These are phyloP conservation scores for Glebionis coronaria DNA, from an alignment of 129 eudicot genomes.

Conservation along the genomic window DNA sequence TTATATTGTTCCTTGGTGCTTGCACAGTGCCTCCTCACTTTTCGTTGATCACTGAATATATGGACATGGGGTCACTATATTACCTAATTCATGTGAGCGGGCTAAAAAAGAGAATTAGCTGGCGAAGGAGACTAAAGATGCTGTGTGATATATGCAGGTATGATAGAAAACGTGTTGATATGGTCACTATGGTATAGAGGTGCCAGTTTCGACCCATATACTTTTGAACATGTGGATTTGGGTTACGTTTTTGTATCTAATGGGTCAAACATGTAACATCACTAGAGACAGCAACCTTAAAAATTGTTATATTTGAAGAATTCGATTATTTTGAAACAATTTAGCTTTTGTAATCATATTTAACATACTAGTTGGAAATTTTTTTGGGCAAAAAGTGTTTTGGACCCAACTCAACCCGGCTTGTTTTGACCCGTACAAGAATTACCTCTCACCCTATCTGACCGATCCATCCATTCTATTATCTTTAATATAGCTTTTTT, in stretches of 20 bases:
- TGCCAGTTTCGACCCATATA: background rate
- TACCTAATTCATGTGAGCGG: constrained; percentile 83
- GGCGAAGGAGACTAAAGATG: constrained; percentile 85
- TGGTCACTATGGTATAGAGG: too few relatives aligned
- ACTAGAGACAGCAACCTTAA: too few relatives aligned
- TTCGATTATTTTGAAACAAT: too few relatives aligned
- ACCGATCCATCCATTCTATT: too few relatives aligned
- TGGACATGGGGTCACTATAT: constrained; percentile 95
- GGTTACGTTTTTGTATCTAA: background rate
- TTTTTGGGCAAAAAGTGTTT: too few relatives aligned
- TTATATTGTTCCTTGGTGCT: constrained; percentile 89
- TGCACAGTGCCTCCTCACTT: constrained; percentile 89
- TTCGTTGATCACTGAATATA: constrained; percentile 81
- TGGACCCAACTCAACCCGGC: too few relatives aligned
- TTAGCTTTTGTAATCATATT: too few relatives aligned
- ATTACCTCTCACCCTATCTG: too few relatives aligned
- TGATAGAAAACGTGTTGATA: background rate
- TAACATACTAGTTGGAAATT: too few relatives aligned
- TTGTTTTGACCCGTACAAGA: background rate
- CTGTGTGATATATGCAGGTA: constrained; percentile 95
- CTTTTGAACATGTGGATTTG: background rate
- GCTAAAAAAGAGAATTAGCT: constrained; percentile 80
- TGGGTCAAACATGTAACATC: too few relatives aligned
- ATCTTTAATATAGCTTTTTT: too few relatives aligned
- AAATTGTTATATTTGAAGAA: too few relatives aligned